phyloP scores from a whole-genome alignment of 1,139 yeast genomes.

The Suhomyces taliae region DNA sequence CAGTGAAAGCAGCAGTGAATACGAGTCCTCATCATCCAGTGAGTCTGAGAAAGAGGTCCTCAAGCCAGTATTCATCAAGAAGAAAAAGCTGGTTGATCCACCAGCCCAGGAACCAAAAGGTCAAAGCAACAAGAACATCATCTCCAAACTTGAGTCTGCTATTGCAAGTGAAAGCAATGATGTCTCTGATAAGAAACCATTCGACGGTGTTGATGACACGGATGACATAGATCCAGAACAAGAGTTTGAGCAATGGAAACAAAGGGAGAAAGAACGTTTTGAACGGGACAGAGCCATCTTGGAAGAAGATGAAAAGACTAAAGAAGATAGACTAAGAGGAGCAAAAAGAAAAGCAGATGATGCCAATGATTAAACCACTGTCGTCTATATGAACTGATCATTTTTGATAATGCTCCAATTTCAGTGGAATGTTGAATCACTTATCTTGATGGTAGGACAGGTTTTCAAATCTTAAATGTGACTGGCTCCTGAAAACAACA shows the following conservation, averaged over 20 bases:
- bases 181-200: not conserved
- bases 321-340: slow-evolving; percentile 14
- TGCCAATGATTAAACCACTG: not conserved
- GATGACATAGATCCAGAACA: slow-evolving; percentile 53
- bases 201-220: slow-evolving; percentile 49
- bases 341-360: slow-evolving; percentile 22
- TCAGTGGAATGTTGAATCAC: too few species aligned
- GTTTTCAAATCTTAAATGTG: too few species aligned
- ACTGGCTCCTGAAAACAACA: too few species aligned
- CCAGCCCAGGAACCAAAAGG: not conserved
- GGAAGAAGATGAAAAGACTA: slow-evolving; percentile 33
- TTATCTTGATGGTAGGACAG: not conserved
- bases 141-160: slow-evolving; percentile 6
- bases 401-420: not conserved
- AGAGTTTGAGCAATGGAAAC: slow-evolving; percentile 48
- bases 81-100: not conserved
- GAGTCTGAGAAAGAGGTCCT: slow-evolving; percentile 2
- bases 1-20: slow-evolving; percentile 8
- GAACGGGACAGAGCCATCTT: slow-evolving; percentile 42
- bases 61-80: slow-evolving; percentile 8
- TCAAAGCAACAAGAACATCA: not conserved
- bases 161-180: not conserved
- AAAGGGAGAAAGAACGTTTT: slow-evolving; percentile 41
- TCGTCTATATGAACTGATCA: not conserved
- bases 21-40: slow-evolving; percentile 6